Evolutionary conservation across 805 yeast genomes (phyloP).

Genomic region (Candida suzukii): DNA sequence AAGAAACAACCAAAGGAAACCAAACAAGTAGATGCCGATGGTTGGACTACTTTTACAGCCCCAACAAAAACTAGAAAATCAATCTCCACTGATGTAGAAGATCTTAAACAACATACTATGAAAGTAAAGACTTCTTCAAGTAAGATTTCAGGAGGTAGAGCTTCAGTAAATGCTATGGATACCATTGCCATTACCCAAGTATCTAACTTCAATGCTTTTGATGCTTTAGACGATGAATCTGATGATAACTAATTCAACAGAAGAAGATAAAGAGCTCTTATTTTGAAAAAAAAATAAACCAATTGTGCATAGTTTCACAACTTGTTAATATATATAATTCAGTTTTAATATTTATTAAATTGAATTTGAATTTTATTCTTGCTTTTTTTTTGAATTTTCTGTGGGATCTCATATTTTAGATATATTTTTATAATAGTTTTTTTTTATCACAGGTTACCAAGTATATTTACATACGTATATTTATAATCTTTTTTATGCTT

Average conservation of each 20-base stretch:
- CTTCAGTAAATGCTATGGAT: constrained; percentile 63
- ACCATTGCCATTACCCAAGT: constrained; percentile 61
- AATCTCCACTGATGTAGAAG: constrained; percentile 42
- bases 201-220: constrained; percentile 71
- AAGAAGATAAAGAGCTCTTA: no score
- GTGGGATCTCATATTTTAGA: no score
- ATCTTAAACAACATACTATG: constrained; percentile 40
- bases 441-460: neutral
- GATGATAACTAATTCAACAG: no score
- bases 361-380: neutral
- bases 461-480: neutral
- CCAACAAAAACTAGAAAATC: constrained; percentile 33
- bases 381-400: neutral
- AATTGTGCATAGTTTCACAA: no score
- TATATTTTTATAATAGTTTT: no score
- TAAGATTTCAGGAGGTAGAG: constrained; percentile 66
- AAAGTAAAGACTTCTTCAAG: constrained; percentile 67
- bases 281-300: no score
- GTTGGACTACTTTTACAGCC: constrained; percentile 66
- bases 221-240: constrained; percentile 60
- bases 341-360: no score
- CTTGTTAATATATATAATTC: no score
- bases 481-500: neutral
- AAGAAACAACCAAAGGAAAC: constrained; percentile 39
- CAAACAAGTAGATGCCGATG: constrained; percentile 64